Conservation (phyloP, 352 stramenopile genomes). For the Globisporangium middletonii region DNA sequence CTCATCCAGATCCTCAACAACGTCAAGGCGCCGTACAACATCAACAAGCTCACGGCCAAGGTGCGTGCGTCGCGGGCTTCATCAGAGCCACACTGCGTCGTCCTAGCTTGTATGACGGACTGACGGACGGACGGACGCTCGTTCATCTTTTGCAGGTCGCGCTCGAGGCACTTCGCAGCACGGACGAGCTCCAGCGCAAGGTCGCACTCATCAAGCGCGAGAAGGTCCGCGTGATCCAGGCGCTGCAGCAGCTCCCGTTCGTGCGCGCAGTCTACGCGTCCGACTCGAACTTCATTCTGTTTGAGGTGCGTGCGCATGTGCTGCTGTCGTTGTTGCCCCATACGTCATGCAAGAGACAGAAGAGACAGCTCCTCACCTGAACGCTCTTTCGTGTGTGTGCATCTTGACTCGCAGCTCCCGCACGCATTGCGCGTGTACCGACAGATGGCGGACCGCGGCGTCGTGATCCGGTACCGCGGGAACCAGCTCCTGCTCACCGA, state of each 20-base stretch:
- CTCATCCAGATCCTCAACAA: slow-evolving; percentile 98
- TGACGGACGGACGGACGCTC: not conserved
- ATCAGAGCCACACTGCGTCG: not conserved
- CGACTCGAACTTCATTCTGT: slow-evolving; percentile 98
- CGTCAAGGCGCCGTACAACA: slow-evolving; percentile 99
- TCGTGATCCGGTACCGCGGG: slow-evolving; percentile 96
- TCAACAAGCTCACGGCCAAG: slow-evolving; percentile 95
- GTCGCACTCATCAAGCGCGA: slow-evolving; percentile 76
- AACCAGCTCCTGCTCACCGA: slow-evolving; percentile 94
- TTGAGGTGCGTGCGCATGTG: slow-evolving; percentile 59
- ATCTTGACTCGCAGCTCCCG: slow-evolving; percentile 38
- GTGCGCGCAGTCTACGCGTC: slow-evolving; percentile 91
- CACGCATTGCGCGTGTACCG: slow-evolving; percentile 93
- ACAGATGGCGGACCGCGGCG: slow-evolving; percentile 87
- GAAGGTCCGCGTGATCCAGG: slow-evolving; percentile 69
- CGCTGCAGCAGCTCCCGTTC: slow-evolving; percentile 89
- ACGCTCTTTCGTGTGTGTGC: slow-evolving; percentile 2
- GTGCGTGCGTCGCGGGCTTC: slow-evolving; percentile 10
- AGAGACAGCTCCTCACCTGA: not conserved
- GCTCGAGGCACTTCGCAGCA: slow-evolving; percentile 55
- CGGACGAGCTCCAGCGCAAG: slow-evolving; percentile 49
- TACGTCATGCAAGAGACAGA: not conserved
- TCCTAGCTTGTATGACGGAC: not conserved
- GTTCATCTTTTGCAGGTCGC: slow-evolving; percentile 27
- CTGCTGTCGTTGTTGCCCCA: not conserved